Base-by-base conservation (phyloP, 2,329 filamentous ascomycete genomes). In the Stagonosporopsis vannaccii region DNA sequence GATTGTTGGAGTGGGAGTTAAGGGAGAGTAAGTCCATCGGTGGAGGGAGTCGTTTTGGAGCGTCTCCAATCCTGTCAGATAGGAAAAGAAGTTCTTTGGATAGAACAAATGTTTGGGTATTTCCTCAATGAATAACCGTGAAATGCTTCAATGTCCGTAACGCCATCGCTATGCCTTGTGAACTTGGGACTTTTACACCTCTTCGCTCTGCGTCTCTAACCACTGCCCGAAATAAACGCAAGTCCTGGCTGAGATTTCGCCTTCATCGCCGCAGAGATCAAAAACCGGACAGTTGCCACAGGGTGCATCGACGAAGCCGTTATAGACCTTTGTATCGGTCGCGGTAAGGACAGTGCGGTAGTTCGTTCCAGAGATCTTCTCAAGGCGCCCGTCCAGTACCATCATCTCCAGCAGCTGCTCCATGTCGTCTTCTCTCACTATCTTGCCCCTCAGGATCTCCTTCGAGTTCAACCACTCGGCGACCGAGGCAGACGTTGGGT, bases 281-380 rank as follows among this genome's bases (percentile, higher is more conserved):
- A 97, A 97, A 2, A 97, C 94, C 0, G 95, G 95, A 75, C 95
- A 99, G 51, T 87, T 84, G 2, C 94, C 93, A 75, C 95, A 99
- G 1, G 95, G 95, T 2, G 90, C 88, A 75, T 97, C 92, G 1
- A 91, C 96, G 63, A 94, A 86, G 3, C 90, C 90, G 66, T 93
- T 96, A 63, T 82, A 80, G n/a, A 67, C 75, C n/a, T 79, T 80
- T 5, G 77, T 78, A 35, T 79, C 76, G 19, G 61, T 68, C 1
- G 70, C 62, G 61, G 67, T 78, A 55, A 72, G 68, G 36, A 78
- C 76, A 1, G 77, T 79, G 9, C 80, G 73, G 66, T 86, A 88
- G 30, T 78, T 78, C 26, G 77, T 78, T 9, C 79, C 80, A 2
- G 80, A 78, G 28, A 80, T 78, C 48, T 83, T 77, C 74, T 98